A percentile compares a stretch with the other conserved stretches of the same genome.
These are phyloP conservation scores for Kockiozyma suomiensis DNA, from an alignment of 805 yeast species.

Conservation along the genomic window DNA sequence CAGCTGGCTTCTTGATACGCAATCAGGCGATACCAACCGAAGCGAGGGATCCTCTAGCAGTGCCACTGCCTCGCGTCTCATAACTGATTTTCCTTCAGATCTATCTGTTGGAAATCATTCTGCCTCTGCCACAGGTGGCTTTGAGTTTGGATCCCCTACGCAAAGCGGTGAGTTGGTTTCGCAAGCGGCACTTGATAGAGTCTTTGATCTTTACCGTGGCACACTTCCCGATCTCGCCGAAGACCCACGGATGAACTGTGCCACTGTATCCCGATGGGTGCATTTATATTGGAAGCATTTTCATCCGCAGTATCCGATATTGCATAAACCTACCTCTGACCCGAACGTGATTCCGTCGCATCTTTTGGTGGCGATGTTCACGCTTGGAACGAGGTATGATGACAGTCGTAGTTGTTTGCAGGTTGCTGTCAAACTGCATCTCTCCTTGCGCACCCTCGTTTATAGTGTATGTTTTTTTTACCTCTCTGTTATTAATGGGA, in stretches of 20 bases:
- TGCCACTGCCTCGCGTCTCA: background rate
- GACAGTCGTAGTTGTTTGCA: constrained; percentile 20
- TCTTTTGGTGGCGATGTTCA: constrained; percentile 38
- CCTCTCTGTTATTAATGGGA: too few relatives aligned
- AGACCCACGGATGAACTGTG: constrained; percentile 21
- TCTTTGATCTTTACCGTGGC: constrained; percentile 7
- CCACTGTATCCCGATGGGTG: constrained; percentile 35
- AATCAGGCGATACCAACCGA: constrained; percentile 9
- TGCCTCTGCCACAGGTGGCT: background rate
- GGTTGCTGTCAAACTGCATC: constrained; percentile 19
- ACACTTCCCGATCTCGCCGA: constrained; percentile 16
- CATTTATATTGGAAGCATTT: constrained; percentile 45
- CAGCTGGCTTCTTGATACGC: constrained; percentile 26
- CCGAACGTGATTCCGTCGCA: constrained; percentile 33
- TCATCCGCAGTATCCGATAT: constrained; percentile 46
- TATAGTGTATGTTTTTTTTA: constrained; percentile 17
- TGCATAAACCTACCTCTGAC: constrained; percentile 46
- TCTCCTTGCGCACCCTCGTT: constrained; percentile 20
- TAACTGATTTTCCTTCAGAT: background rate
- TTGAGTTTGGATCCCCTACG: constrained; percentile 8
- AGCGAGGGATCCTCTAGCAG: constrained; percentile 14
- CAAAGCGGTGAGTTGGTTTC: constrained; percentile 16
- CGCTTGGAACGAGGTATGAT: constrained; percentile 39
- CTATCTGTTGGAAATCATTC: background rate
- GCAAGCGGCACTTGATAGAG: constrained; percentile 16